Evolutionary conservation across 495 filamentous ascomycete species (phyloP), one percentile per base, ranked within the genome.

Genomic region (Penicillium herquei): DNA sequence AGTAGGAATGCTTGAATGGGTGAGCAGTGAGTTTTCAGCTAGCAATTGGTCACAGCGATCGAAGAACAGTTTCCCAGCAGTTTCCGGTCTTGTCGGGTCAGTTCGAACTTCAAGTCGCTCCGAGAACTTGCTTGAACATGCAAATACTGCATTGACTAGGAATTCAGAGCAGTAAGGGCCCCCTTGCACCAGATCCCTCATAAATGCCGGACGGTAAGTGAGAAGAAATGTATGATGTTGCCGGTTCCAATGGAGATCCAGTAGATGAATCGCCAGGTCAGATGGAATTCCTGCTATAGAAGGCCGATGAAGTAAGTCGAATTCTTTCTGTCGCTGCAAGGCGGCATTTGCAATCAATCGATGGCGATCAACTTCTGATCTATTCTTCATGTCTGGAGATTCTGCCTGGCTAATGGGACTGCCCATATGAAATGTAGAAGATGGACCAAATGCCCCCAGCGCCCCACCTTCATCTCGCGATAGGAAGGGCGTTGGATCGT

Each of bases 101-200:
- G 53, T 42, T 14, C 70, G 61, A 4, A 73, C 48, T 18, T 71
- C 61, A 0, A 56, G 17, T 9, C 67, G 55, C 7, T 57, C 39
- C 39, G 58, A 67, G 43, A 66, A 71, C 31, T 70, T 70, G 11
- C 61, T 69, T 0, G 70, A 61, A 7, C 61, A 64, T 45, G 60
- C 71, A 51, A 70, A 76, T 7, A 78, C 68, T 6, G 70, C 68
- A 43, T 74, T 74, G 1, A 78, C 47, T 2, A 78, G 55, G 12
- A 78, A 61, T 21, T 66, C 56, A 6, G 67, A 70, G 47, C 66
- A 70, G 39, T 73, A 73, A 5, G 65, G 16, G 2, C 48, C 68
- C 1, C 72, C 73, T 3, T 57, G 58, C 1, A 61, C 58, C 56
- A 78, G 60, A 33, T 70, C 65, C 2, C 69, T 63, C 68, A 75